Conservation (phyloP, 257 asterid genomes). For the Primulina huaijiensis region DNA sequence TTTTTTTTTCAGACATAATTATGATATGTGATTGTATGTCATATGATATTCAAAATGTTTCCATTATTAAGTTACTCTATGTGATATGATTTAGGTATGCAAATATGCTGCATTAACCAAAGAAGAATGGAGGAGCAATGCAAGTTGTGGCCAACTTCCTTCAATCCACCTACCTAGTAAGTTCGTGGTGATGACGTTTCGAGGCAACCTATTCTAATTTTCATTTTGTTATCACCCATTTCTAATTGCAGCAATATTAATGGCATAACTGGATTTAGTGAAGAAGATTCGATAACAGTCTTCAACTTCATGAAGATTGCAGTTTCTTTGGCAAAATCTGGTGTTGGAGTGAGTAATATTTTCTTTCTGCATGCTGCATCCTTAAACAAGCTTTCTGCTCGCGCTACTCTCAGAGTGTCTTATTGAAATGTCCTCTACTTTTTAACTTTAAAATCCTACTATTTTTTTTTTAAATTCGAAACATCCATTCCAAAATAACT, state of each 20-base stretch:
- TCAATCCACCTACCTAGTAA: conserved; percentile 88
- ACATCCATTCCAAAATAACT: no score
- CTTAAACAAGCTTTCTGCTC: not conserved
- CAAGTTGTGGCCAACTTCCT: conserved; percentile 96
- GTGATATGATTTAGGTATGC: conserved; percentile 52
- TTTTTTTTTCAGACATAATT: not conserved
- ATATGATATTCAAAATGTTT: not conserved
- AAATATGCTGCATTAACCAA: conserved; percentile 78
- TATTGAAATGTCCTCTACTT: no score
- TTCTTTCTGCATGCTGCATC: conserved; percentile 7
- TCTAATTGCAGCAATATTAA: conserved; percentile 62
- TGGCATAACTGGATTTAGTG: conserved; percentile 84
- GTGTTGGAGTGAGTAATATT: conserved; percentile 42
- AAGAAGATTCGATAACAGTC: conserved; percentile 58
- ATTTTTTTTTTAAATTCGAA: no score
- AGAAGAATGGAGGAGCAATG: conserved; percentile 97
- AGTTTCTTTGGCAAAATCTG: conserved; percentile 57
- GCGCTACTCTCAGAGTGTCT: no score
- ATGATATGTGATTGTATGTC: not conserved
- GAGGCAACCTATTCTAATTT: conserved; percentile 1
- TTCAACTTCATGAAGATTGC: conserved; percentile 67
- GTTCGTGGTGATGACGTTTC: conserved; percentile 24
- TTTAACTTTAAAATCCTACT: no score
- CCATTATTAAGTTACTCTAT: conserved; percentile 5
- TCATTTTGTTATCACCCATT: conserved; percentile 22